Evolutionary conservation across 768 basidiomycete species (phyloP), one percentile per base, ranked within the genome.

Genomic region (Panaeolus papilionaceus): DNA sequence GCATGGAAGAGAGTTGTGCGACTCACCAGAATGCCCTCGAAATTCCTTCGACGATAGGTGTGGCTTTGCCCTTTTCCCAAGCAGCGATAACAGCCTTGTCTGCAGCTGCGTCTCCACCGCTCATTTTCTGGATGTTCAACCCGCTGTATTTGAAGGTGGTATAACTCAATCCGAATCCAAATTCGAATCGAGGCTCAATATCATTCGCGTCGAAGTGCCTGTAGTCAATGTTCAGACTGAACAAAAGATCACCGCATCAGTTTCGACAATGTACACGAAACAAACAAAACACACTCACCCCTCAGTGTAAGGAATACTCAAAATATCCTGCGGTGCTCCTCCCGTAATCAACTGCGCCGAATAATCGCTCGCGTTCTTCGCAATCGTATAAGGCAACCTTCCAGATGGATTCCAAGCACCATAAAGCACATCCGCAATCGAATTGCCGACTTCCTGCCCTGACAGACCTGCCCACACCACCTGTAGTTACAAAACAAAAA

Each of bases 91-190:
- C 77, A 23, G 71, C 68, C 33, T 79, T 75, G 10, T 78, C 77
- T 0, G 83, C 73, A 20, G 83, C 77, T 11, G 81, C 77, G 3
- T 77, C 79, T n/a, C 83, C 79, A 18, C 70, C 66, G 9, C 23
- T 73, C 4, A 91, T 75, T 65, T 81, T 79, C 16, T 74, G 75
- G 39, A 93, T 78, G 2, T 81, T 70, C 11, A 96, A 79, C 38
- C 84, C 79, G 49, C 83, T 87, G 76, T 94, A 96, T 38, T 85
- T 77, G 76, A 96, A 98, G 2, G 79, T 85, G 44, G 96, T 92
- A 80, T 98, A 98, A 66, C 89, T 92, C 73, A 96, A 76, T 0
- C 96, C 96, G 75, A 89, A 96, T 4, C 96, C 96, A 75, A 98
- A 98, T 74, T 94, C 93, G 73, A 88, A 95, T 42, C 92, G 91